Base-by-base conservation (phyloP, 2,329 filamentous ascomycete genomes). In the Aspergillus versicolor region DNA sequence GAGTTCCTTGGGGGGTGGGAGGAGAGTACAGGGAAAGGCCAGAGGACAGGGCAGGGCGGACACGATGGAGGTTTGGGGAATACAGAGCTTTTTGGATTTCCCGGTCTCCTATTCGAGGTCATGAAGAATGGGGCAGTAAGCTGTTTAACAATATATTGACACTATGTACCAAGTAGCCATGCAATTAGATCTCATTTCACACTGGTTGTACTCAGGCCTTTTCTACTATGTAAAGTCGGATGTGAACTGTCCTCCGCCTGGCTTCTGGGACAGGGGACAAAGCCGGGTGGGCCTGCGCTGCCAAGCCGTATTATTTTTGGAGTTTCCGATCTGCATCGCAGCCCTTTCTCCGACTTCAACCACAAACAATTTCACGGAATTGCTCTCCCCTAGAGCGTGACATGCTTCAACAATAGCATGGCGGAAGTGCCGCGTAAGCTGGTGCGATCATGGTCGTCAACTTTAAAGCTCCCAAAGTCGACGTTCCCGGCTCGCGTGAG, bases 81-180 rank as follows among this genome's bases (percentile, higher is more conserved):
- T 55, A 96, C 92, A 15, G 93, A 92, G 60, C 76, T 99, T 27
- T 97, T 91, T 77, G 92, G 93, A 1, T 97, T 97, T 68, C 93
- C 94, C 0, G 93, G 94, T 0, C 77, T 97, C 73, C 86, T 97
- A 46, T 97, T 99, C 77, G 94, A 99, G 76, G 93, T 99, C 27
- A 76, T 97, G 73, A 92, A 90, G 84, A 97, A 96, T 70, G 92
- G 90, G 4, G 88, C 86, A 60, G 90, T 99, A 22, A 95, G 91
- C 73, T 89, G 90, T 24, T 80, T 97, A 71, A 97, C 93, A 9
- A 87, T 96, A 22, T 96, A 92, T 78, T 96, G 34, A 63, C 40
- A 9, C 7, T 12, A 52, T 30, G 19, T 30, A 17, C 34, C 17
- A 30, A 30, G 27, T 30, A 30, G 8, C 9, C 4, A 11, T 30